phyloP scores from a whole-genome alignment of 495 filamentous ascomycete species.

The Annulohypoxylon nitens region DNA sequence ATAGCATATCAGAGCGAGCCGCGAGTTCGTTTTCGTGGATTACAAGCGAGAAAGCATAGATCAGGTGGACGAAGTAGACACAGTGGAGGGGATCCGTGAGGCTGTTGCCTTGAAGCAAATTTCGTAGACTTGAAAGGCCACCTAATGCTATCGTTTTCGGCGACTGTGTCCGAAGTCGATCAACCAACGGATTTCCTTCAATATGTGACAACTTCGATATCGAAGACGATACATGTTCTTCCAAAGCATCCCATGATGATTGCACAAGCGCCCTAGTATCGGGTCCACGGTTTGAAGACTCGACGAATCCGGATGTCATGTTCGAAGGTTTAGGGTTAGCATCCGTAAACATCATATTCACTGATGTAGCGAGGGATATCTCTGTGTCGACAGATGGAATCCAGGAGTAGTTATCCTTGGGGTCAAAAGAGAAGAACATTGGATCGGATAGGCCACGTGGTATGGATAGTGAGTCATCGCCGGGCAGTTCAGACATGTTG shows the following conservation, averaged over 20 bases:
- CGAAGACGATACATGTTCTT: constrained; percentile 57
- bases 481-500: constrained; percentile 56
- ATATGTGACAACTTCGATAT: constrained; percentile 54
- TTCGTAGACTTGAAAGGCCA: constrained; percentile 55
- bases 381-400: constrained; percentile 44
- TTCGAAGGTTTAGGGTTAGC: constrained; percentile 29
- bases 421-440: constrained; percentile 48
- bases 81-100: constrained; percentile 53
- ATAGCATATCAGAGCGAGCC: constrained; percentile 49
- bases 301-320: constrained; percentile 38
- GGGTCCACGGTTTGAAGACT: constrained; percentile 36
- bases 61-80: constrained; percentile 60
- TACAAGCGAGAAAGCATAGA: constrained; percentile 61
- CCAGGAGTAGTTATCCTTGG: constrained; percentile 49
- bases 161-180: constrained; percentile 54
- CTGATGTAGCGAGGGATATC: constrained; percentile 47
- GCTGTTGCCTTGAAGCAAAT: constrained; percentile 50
- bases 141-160: constrained; percentile 51
- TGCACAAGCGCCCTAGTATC: constrained; percentile 58
- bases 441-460: constrained; percentile 49
- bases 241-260: constrained; percentile 58
- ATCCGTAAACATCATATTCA: constrained; percentile 54
- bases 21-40: constrained; percentile 53
- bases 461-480: constrained; percentile 42
- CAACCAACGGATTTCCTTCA: constrained; percentile 54